Percentiles rank a stretch among this genome's conserved stretches.
Evolutionary conservation across 179 eudicot genomes (phyloP).

Genomic region (Beta corolliflora): DNA sequence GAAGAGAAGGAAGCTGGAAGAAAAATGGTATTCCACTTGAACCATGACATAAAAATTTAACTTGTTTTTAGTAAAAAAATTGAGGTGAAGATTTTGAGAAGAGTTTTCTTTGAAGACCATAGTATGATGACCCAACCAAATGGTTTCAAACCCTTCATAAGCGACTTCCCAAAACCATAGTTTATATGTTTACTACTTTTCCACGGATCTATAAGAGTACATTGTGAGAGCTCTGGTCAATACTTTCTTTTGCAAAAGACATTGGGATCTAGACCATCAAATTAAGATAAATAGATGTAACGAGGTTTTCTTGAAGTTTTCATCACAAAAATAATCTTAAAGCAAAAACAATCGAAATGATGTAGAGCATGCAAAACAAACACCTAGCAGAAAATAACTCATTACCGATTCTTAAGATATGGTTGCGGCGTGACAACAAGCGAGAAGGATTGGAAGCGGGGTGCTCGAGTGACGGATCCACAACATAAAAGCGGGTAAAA

Average conservation of each 20-base stretch:
- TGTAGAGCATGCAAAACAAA: not conserved
- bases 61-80: too few relatives aligned
- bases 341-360: not conserved
- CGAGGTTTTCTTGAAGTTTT: not conserved
- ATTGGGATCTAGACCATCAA: too few relatives aligned
- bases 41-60: too few relatives aligned
- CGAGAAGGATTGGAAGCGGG: conserved; percentile 95
- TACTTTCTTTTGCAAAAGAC: not conserved
- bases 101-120: not conserved
- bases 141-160: not conserved
- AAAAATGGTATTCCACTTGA: not conserved
- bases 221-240: too few relatives aligned
- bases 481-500: conserved; percentile 85
- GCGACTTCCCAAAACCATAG: not conserved
- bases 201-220: not conserved
- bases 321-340: not conserved
- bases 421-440: conserved; percentile 96
- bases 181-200: not conserved
- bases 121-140: not conserved
- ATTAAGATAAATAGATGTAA: not conserved
- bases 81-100: not conserved
- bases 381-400: not conserved
- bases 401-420: conserved; percentile 87
- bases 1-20: not conserved
- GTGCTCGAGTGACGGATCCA: conserved; percentile 93